phyloP scores from a whole-genome alignment of 139 green algal genomes.

The Desmodesmus armatus region DNA sequence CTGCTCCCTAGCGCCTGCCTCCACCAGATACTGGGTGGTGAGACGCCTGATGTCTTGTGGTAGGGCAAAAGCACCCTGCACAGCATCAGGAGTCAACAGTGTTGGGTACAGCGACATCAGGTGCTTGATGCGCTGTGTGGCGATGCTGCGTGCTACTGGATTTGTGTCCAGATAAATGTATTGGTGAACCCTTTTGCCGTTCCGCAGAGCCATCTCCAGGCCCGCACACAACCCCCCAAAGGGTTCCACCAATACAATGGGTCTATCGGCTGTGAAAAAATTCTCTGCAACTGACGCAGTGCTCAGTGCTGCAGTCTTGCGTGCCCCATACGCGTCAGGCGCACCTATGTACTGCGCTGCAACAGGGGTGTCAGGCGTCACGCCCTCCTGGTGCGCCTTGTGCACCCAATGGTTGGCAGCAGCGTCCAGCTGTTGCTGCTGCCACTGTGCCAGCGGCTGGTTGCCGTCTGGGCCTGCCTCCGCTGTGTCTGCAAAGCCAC shows the following conservation, averaged over 20 bases:
- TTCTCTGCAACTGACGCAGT: too few species aligned
- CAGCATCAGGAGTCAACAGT: neutral
- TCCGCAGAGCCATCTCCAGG: conserved; percentile 27
- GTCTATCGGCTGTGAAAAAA: too few species aligned
- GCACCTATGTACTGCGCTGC: neutral
- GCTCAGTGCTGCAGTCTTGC: too few species aligned
- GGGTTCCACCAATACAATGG: conserved; percentile 34
- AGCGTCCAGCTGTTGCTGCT: neutral
- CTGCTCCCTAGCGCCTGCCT: neutral
- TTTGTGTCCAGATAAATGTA: conserved; percentile 23
- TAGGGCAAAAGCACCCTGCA: neutral
- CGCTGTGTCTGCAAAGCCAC: neutral
- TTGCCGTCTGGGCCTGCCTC: neutral
- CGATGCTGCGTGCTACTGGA: neutral
- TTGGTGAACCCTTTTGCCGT: neutral
- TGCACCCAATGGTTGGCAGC: neutral
- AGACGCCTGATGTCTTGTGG: neutral
- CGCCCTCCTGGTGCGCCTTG: neutral
- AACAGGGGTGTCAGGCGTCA: neutral
- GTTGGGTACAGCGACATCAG: conserved; percentile 21
- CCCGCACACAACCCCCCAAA: conserved; percentile 37
- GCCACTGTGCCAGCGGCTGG: neutral
- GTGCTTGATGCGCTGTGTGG: conserved; percentile 1
- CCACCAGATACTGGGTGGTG: neutral
- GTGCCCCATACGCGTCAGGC: too few species aligned